Evolutionary conservation across 1,139 yeast species (phyloP).

Genomic region (Blastobotrys apis): DNA sequence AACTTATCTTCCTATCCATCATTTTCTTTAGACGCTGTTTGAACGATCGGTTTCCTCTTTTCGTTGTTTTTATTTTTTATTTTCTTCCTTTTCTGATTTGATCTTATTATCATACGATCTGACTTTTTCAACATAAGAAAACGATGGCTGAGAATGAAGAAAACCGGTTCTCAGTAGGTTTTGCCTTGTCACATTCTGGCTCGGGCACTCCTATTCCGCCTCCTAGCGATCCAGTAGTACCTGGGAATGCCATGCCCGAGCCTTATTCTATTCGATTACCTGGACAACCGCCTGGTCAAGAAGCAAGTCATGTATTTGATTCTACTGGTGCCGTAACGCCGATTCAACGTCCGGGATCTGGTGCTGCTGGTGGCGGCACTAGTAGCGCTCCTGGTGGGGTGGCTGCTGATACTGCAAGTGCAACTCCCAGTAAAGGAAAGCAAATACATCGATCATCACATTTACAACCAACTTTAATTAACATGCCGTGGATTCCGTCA

Average conservation of each 20-base stretch:
- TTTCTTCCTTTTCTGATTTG: too few relatives aligned
- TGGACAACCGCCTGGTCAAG: slow-evolving; percentile 11
- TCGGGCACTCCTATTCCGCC: slow-evolving; percentile 20
- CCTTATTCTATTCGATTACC: slow-evolving; percentile 20
- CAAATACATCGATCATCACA: slow-evolving; percentile 6
- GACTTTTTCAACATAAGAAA: neutral
- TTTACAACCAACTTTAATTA: neutral
- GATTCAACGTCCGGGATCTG: slow-evolving; percentile 3
- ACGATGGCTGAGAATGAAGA: slow-evolving; percentile 15
- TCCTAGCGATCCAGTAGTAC: slow-evolving; percentile 18
- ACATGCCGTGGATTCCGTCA: slow-evolving; percentile 22
- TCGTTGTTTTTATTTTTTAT: too few relatives aligned
- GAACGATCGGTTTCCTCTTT: too few relatives aligned
- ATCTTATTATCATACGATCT: too few relatives aligned
- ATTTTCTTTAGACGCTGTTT: too few relatives aligned
- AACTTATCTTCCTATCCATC: too few relatives aligned
- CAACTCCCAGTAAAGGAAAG: neutral
- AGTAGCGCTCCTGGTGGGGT: neutral
- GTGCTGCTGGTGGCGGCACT: neutral
- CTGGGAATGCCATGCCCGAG: slow-evolving; percentile 16
- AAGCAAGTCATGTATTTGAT: neutral
- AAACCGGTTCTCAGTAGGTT: slow-evolving; percentile 22
- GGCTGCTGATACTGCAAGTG: neutral
- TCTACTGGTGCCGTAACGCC: slow-evolving; percentile 17
- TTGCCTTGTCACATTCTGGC: slow-evolving; percentile 21